Evolutionary conservation across 352 stramenopile genomes (phyloP), one percentile per base, ranked within the genome.

Genomic region (Aphanomyces invadans): DNA sequence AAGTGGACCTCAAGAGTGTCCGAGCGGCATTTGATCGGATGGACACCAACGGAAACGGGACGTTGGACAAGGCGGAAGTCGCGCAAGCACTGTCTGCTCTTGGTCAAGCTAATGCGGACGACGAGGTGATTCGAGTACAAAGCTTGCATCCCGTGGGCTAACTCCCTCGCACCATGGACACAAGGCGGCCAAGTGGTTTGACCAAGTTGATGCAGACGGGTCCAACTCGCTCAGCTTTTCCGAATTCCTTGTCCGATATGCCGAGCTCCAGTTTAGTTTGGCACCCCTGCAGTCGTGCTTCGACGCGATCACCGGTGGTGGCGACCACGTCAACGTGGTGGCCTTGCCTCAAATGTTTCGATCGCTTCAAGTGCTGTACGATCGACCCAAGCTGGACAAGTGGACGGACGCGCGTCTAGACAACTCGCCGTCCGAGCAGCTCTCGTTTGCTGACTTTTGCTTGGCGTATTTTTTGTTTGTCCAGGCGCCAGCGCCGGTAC

Each of bases 211-310:
- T 29, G 19, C 69, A 10, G 69, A 81, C 23, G 70, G 69, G 3
- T 70, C 83, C 23, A 56, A 29, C 7, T 57, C 59, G 0, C 55
- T 91, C 21, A 79, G 39, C 21, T 89, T 91, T 68, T 72, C 76
- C 0, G 78, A 89, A 71, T 91, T 91, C 38, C 62, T 89, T 3
- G 3, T 82, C n/a, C 71, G 81, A 31, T 91, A 87, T 60, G 49
- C 77, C 2, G 71, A 89, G 51, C 70, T 86, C 11, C 75, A 73
- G 1, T 70, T 71, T 2, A 71, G 79, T 44, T 59, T 88, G 0
- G 49, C 67, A 19, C 70, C 70, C 51, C 55, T 89, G 1, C 69
- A 73, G 2, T 31, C 66, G 2, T 55, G 76, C 15, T 91, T 88
- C 36, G 69, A 78, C 1, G 38, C 33, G 10, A 17, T 62, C 3